Percentiles rank a stretch among this genome's conserved stretches.
Evolutionary conservation across 2,329 filamentous ascomycete species (phyloP).

Genomic region (Cladorrhinum sp.): DNA sequence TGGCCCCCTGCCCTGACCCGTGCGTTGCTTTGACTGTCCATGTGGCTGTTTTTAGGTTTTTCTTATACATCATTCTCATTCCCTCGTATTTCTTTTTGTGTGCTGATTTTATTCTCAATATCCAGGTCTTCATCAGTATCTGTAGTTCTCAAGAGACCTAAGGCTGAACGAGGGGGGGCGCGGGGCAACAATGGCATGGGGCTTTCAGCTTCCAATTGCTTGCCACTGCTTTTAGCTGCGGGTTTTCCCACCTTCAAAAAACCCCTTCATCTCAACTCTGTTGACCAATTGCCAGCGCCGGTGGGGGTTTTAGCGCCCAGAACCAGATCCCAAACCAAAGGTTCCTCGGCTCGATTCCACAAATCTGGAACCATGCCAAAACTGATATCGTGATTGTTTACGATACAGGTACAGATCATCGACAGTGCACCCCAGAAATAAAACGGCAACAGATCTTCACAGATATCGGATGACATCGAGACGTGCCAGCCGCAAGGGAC

Average conservation of each 20-base stretch:
- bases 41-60: slow-evolving; percentile 4
- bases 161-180: background rate
- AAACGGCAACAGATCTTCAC: background rate
- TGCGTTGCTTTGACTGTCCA: background rate
- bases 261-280: slow-evolving; percentile 11
- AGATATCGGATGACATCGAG: background rate
- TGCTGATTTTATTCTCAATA: too few species aligned
- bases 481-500: background rate
- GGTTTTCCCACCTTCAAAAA: background rate
- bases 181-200: background rate
- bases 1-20: slow-evolving; percentile 21
- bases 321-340: background rate
- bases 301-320: background rate
- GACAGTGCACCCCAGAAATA: background rate
- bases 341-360: slow-evolving; percentile 7
- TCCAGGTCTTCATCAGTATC: too few species aligned
- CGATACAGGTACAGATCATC: slow-evolving; percentile 1
- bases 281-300: background rate
- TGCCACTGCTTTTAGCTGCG: background rate
- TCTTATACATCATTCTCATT: background rate
- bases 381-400: background rate
- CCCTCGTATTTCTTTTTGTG: background rate
- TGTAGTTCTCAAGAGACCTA: background rate
- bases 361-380: background rate
- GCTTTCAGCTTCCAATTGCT: background rate